Evolutionary conservation across 352 stramenopile species (phyloP), one percentile per base, ranked within the genome.

Genomic region (Blastocystis sp.): DNA sequence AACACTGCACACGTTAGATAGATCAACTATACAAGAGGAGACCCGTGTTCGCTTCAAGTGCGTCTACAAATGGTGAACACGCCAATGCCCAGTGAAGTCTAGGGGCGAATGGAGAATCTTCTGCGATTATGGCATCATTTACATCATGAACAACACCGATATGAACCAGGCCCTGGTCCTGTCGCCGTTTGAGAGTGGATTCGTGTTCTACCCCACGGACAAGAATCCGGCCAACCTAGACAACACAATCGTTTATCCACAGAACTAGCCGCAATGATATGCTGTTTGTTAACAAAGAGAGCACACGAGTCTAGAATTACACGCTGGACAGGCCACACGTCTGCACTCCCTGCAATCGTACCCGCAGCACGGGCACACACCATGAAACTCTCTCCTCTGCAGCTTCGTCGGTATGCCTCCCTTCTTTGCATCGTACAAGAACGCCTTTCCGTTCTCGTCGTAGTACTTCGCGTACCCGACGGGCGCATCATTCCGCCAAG

Each of bases 131-230:
- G 66, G 66, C 4, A 60, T 43, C 38, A 77, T 77, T 59, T 77
- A 77, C 38, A 54, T 77, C 34, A 54, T 77, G 6, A 77, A 77
- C 38, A 77, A 77, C 19, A 77, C 66, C 6, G 66, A 77, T 54
- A 54, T 38, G 24, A 34, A 59, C 19, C 66, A 77, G 34, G 21
- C 42, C 6, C 52, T 77, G 4, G 11, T 77, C 11, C 66, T 77
- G 1, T 77, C 66, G 34, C 66, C 66, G 17, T 60, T 61, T 60
- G 66, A 77, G 40, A 54, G 66, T 43, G 66, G 66, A 60, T 77
- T 77, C 52, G 42, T 77, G 6, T 77, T 77, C 38, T 77, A 77
- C 45, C n/a, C 66, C n/a, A 77, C 66, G 21, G 66, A 77, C 60
- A 77, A 77, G 34, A 60, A 54, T 34, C 66, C 42, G 2, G 9